These are phyloP conservation scores for Huiozyma naganishii DNA, from an alignment of 805 yeast species.

Conservation along the genomic window DNA sequence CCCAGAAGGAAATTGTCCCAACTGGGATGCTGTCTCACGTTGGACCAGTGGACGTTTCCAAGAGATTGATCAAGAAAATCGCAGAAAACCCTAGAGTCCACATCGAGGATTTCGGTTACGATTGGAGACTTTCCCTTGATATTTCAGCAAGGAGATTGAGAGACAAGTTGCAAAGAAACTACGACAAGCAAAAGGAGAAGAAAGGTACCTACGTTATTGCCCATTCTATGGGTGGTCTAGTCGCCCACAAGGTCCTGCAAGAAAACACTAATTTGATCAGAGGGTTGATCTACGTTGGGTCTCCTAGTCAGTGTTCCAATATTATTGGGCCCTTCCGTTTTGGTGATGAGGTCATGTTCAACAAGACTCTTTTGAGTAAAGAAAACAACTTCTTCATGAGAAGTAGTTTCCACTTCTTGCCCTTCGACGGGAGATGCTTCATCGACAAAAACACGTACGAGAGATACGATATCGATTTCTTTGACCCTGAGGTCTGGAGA, in stretches of 20 bases:
- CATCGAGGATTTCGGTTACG: slow-evolving; percentile 78
- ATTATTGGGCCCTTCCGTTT: slow-evolving; percentile 76
- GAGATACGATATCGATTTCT: slow-evolving; percentile 58
- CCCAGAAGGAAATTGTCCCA: slow-evolving; percentile 45
- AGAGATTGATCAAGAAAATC: slow-evolving; percentile 46
- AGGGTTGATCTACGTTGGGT: slow-evolving; percentile 72
- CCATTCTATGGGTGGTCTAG: slow-evolving; percentile 91
- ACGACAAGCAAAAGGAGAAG: slow-evolving; percentile 25
- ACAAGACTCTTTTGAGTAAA: slow-evolving; percentile 63
- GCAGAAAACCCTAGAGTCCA: slow-evolving; percentile 44
- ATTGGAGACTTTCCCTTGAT: slow-evolving; percentile 75
- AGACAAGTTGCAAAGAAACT: slow-evolving; percentile 34
- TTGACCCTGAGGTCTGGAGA: slow-evolving; percentile 73
- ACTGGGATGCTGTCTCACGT: slow-evolving; percentile 72
- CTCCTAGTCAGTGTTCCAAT: slow-evolving; percentile 76
- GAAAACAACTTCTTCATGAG: slow-evolving; percentile 86
- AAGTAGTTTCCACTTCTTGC: slow-evolving; percentile 69
- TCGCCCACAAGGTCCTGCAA: slow-evolving; percentile 72
- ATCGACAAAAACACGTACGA: slow-evolving; percentile 50
- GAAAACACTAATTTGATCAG: slow-evolving; percentile 55
- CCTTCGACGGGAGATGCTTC: slow-evolving; percentile 65
- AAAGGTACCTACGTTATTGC: slow-evolving; percentile 64
- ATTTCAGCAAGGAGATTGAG: slow-evolving; percentile 42
- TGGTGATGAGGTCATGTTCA: slow-evolving; percentile 71
- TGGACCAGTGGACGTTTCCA: slow-evolving; percentile 79